Evolutionary conservation across 805 yeast genomes (phyloP).

Genomic region (Pichia insulana): DNA sequence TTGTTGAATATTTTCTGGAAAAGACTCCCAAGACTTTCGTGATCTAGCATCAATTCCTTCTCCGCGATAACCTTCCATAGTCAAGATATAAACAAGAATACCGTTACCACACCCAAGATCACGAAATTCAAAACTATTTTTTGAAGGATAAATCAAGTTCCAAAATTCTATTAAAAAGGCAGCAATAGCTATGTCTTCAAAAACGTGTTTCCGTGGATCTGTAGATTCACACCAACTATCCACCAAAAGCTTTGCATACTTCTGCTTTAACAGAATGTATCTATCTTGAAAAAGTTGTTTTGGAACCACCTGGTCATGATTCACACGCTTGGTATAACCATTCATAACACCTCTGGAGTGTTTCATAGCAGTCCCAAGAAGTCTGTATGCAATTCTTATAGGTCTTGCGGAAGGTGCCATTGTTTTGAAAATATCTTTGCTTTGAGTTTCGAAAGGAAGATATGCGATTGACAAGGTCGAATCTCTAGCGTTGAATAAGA

Average conservation of each 20-base stretch:
- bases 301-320: constrained; percentile 79
- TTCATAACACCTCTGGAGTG: constrained; percentile 77
- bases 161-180: constrained; percentile 87
- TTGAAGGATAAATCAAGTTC: constrained; percentile 39
- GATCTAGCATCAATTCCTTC: constrained; percentile 83
- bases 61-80: constrained; percentile 74
- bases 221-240: constrained; percentile 89
- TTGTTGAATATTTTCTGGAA: constrained; percentile 54
- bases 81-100: constrained; percentile 62
- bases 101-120: constrained; percentile 98
- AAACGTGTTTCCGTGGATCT: constrained; percentile 91
- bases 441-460: constrained; percentile 43
- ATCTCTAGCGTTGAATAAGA: constrained; percentile 37
- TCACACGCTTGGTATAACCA: constrained; percentile 83
- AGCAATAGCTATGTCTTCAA: constrained; percentile 93
- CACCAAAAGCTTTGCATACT: constrained; percentile 66
- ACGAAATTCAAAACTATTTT: constrained; percentile 54
- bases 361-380: constrained; percentile 69
- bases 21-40: constrained; percentile 78
- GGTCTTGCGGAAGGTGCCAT: constrained; percentile 49
- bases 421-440: constrained; percentile 20
- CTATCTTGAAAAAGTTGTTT: constrained; percentile 76
- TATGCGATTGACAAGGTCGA: constrained; percentile 62
- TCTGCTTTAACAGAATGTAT: constrained; percentile 72
- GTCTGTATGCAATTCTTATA: constrained; percentile 71